Percentiles rank a stretch among this genome's conserved stretches.
Evolutionary conservation across 768 basidiomycete species (phyloP).

Genomic region (Rhodotorula taiwanensis): DNA sequence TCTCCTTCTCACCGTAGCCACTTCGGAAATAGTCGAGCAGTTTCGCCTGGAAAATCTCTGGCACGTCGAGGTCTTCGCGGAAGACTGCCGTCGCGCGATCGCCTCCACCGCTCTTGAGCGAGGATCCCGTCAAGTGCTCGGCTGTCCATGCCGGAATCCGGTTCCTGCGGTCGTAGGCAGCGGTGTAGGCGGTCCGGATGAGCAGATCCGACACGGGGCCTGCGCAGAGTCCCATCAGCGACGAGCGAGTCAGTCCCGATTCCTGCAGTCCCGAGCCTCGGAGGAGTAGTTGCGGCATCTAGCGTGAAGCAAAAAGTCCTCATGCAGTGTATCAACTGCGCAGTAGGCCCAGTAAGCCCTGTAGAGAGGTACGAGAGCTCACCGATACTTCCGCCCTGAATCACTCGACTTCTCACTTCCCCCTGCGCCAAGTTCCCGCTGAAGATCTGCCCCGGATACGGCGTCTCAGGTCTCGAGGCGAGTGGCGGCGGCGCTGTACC

Average conservation of each 20-base stretch:
- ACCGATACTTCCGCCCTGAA: constrained; percentile 20
- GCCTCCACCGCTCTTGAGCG: constrained; percentile 59
- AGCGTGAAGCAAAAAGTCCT: too few species aligned
- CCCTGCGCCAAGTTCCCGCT: neutral
- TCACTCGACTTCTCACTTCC: constrained; percentile 1
- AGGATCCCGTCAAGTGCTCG: constrained; percentile 79
- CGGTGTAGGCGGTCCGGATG: constrained; percentile 25
- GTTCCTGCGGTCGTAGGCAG: constrained; percentile 77
- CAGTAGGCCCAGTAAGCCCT: too few species aligned
- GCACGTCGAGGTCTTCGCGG: constrained; percentile 72
- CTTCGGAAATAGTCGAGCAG: constrained; percentile 28
- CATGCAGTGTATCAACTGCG: too few species aligned
- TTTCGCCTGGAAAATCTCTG: constrained; percentile 45
- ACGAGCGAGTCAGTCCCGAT: neutral
- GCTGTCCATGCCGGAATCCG: constrained; percentile 96
- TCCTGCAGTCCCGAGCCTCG: too few species aligned
- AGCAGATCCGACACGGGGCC: constrained; percentile 33
- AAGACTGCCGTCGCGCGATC: constrained; percentile 74
- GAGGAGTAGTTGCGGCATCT: too few species aligned
- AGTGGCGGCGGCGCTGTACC: neutral
- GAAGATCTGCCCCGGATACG: constrained; percentile 10
- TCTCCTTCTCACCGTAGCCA: neutral
- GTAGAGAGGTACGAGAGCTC: too few species aligned
- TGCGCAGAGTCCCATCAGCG: neutral
- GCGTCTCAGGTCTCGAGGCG: too few species aligned